Percentiles rank a stretch among this genome's conserved stretches.
Evolutionary conservation across 352 stramenopile genomes (phyloP).

Genomic region (Globisporangium splendens): DNA sequence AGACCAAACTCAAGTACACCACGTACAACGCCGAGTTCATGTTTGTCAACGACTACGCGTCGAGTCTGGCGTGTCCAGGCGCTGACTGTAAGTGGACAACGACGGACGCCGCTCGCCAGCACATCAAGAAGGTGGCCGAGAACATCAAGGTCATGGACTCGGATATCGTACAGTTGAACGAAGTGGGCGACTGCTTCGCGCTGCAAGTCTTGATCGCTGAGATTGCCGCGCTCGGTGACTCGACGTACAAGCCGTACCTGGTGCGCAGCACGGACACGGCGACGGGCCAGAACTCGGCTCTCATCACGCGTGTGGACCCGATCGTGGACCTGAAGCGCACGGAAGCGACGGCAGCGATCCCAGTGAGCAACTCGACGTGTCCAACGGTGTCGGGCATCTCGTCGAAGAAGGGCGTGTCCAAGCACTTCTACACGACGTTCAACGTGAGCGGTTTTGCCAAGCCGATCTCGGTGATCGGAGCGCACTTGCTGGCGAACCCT

Average conservation of each 20-base stretch:
- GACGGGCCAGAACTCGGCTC: conserved; percentile 62
- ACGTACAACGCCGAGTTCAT: conserved; percentile 49
- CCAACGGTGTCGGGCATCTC: conserved; percentile 33
- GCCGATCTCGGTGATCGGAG: conserved; percentile 57
- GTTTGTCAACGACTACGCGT: conserved; percentile 37
- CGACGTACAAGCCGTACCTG: conserved; percentile 62
- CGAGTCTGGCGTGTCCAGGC: conserved; percentile 35
- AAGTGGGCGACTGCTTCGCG: conserved; percentile 55
- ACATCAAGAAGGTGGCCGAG: conserved; percentile 49
- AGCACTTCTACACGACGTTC: conserved; percentile 74
- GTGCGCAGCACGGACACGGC: conserved; percentile 51
- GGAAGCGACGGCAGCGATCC: conserved; percentile 24
- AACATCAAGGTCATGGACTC: conserved; percentile 45
- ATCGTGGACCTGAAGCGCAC: conserved; percentile 41
- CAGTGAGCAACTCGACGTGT: conserved; percentile 55
- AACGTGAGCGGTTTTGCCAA: conserved; percentile 60
- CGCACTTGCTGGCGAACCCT: conserved; percentile 59
- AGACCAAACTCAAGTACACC: conserved; percentile 27
- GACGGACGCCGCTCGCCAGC: conserved; percentile 26
- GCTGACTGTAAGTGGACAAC: conserved; percentile 52
- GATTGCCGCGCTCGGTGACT: conserved; percentile 40
- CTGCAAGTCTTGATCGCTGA: conserved; percentile 46
- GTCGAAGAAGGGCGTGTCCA: conserved; percentile 48
- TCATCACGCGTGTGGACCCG: conserved; percentile 65
- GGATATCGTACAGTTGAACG: conserved; percentile 65